Percentiles rank a stretch among this genome's conserved stretches.
Evolutionary conservation across 495 filamentous ascomycete genomes (phyloP).

Genomic region (Poronia punctata): DNA sequence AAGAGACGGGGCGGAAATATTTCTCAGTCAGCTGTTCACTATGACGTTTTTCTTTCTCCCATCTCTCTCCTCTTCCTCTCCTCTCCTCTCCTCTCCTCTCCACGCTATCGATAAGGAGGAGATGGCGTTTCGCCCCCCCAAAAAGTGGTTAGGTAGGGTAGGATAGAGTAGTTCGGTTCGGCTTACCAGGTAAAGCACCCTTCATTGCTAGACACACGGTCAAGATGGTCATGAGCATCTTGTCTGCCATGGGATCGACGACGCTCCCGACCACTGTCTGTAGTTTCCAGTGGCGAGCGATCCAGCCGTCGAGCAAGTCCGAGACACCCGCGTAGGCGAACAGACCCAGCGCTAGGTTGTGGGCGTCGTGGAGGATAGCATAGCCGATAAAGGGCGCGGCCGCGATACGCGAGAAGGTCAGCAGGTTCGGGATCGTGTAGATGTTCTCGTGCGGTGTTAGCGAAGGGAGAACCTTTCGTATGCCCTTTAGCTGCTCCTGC

Average conservation of each 20-base stretch:
- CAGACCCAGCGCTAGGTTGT: constrained; percentile 67
- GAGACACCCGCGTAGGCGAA: constrained; percentile 90
- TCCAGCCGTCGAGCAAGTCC: constrained; percentile 86
- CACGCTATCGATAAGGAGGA: too few relatives aligned
- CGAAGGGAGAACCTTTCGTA: constrained; percentile 40
- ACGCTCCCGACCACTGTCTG: constrained; percentile 95
- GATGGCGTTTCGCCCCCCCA: too few relatives aligned
- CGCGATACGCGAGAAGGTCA: constrained; percentile 80
- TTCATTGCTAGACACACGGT: constrained; percentile 77
- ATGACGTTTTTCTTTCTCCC: too few relatives aligned
- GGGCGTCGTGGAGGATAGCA: constrained; percentile 75
- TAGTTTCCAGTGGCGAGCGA: constrained; percentile 77
- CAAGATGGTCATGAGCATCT: constrained; percentile 86
- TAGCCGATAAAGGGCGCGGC: constrained; percentile 85
- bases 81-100: too few relatives aligned
- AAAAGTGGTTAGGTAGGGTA: too few relatives aligned
- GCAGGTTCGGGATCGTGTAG: constrained; percentile 86
- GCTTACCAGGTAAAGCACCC: constrained; percentile 69
- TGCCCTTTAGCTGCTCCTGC: constrained; percentile 11
- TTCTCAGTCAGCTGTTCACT: too few relatives aligned
- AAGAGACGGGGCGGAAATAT: too few relatives aligned
- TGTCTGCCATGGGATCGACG: constrained; percentile 95
- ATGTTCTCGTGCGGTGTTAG: constrained; percentile 77
- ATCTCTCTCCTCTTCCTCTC: too few relatives aligned
- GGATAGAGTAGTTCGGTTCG: too few relatives aligned